phyloP scores from a whole-genome alignment of 306 rosid genomes.

The Cicer pinnatifidum region DNA sequence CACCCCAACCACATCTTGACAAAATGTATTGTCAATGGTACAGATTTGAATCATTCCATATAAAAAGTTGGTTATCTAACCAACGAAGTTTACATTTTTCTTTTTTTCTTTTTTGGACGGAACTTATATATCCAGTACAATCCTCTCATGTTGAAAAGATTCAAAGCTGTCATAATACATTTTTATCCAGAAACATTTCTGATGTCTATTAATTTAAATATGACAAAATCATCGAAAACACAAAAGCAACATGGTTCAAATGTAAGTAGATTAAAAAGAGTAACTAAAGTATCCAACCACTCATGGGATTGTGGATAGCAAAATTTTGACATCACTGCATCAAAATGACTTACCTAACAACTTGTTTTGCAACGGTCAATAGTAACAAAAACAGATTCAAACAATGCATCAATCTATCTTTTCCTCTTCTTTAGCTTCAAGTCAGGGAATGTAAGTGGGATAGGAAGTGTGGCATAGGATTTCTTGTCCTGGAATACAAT shows the following conservation, averaged over 20 bases:
- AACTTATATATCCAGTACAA: no score
- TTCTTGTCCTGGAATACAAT: conserved; percentile 9
- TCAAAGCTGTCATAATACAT: no score
- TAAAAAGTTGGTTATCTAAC: no score
- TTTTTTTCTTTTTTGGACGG: no score
- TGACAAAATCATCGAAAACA: background rate
- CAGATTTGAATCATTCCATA: no score
- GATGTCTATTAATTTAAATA: no score
- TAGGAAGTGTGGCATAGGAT: conserved; percentile 54
- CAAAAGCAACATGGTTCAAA: conserved; percentile 8
- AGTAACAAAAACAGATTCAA: conserved; percentile 8
- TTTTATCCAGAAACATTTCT: no score
- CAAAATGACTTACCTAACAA: background rate
- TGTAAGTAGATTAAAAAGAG: background rate
- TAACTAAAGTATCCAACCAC: conserved; percentile 5
- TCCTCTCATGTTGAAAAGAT: no score
- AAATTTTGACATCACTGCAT: conserved; percentile 18
- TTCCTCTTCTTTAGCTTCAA: conserved; percentile 48
- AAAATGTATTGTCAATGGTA: no score
- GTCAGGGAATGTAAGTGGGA: conserved; percentile 74
- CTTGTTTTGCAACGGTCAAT: conserved; percentile 14
- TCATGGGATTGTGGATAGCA: conserved; percentile 15
- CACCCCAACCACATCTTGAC: no score
- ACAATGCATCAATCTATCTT: conserved; percentile 15
- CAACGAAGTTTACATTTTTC: no score